Evolutionary conservation across 1,139 yeast genomes (phyloP), one percentile per base, ranked within the genome.

Genomic region (Scheffersomyces stambukii): DNA sequence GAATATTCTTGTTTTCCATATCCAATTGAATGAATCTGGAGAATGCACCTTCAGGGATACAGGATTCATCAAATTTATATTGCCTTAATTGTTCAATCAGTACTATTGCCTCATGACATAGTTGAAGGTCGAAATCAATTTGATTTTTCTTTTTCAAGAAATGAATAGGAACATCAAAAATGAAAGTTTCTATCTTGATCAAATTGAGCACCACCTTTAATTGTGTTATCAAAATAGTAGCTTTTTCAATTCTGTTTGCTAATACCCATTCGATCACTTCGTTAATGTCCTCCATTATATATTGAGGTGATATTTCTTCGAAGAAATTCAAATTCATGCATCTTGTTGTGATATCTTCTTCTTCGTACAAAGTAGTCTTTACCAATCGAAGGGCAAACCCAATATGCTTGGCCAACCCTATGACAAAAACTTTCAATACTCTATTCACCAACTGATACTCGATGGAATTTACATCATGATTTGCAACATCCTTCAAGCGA

Each of bases 341-440:
- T 39, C 81, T 71, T 2, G 82, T 75, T 32, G 78, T 77, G 29
- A 82, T 55, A 51, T 82, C 93, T 46, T 82, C 93, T 44, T 82
- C 91, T 43, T 81, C 89, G 42, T 76, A 77, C 11, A 82, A 59
- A 6, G 77, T 81, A n/a, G 77, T 79, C 11, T 67, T 59, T 1
- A 79, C 76, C 20, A 79, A 53, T 6, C 55, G 51, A 3, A 71
- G 46, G 5, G 70, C 61, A 27, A 72, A 60, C 13, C 75, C 75
- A 5, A 75, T 67, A 43, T 76, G 68, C 36, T 70, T 72, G 26
- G 75, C 54, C 6, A 77, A 42, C 2, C 79, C 83, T 16, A 74
- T 42, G 5, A 70, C 52, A 35, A 64, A 69, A 13, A 67, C 55
- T 31, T 67, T 57, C 28, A 78, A 57, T 1, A 75, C 74, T 23